Conservation (phyloP, 2,329 filamentous ascomycete genomes). For the Aureobasidium uvarum region DNA sequence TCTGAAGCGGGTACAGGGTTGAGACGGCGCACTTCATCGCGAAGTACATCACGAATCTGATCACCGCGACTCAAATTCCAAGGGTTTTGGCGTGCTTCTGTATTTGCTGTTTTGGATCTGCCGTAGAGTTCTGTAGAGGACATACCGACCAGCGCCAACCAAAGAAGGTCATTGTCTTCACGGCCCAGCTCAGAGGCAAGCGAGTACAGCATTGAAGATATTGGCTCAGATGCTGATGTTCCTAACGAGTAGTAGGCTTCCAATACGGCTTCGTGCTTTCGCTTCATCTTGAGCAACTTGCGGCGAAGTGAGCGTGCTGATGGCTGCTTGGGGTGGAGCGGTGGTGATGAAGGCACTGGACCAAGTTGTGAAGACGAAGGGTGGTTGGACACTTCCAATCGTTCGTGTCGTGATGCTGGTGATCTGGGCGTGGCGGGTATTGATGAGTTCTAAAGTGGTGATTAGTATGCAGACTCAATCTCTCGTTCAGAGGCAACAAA, state of each 20-base stretch:
- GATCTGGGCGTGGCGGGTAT: conserved; percentile 63
- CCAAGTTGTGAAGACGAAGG: conserved; percentile 47
- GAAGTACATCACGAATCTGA: conserved; percentile 77
- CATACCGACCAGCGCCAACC: conserved; percentile 91
- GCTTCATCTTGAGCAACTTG: conserved; percentile 70
- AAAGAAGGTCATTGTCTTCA: conserved; percentile 94
- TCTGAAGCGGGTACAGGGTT: conserved; percentile 71
- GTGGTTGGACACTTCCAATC: conserved; percentile 29
- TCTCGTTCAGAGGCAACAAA: conserved; percentile 48
- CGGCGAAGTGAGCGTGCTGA: conserved; percentile 71
- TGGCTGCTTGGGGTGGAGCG: conserved; percentile 59
- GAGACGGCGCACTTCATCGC: conserved; percentile 89
- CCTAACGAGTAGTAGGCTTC: conserved; percentile 83
- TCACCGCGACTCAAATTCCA: conserved; percentile 61
- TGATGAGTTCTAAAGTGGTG: conserved; percentile 51
- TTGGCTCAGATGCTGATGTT: conserved; percentile 88
- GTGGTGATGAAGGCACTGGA: conserved; percentile 52
- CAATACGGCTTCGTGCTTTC: conserved; percentile 73
- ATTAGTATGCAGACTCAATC: neutral
- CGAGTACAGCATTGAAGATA: conserved; percentile 92
- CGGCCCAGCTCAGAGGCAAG: conserved; percentile 91
- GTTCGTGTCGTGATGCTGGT: conserved; percentile 26
- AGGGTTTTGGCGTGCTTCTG: conserved; percentile 11
- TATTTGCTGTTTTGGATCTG: conserved; percentile 58
- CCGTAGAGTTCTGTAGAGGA: conserved; percentile 93